Evolutionary conservation across 352 stramenopile genomes (phyloP).

Genomic region (Peronospora belbahrii): DNA sequence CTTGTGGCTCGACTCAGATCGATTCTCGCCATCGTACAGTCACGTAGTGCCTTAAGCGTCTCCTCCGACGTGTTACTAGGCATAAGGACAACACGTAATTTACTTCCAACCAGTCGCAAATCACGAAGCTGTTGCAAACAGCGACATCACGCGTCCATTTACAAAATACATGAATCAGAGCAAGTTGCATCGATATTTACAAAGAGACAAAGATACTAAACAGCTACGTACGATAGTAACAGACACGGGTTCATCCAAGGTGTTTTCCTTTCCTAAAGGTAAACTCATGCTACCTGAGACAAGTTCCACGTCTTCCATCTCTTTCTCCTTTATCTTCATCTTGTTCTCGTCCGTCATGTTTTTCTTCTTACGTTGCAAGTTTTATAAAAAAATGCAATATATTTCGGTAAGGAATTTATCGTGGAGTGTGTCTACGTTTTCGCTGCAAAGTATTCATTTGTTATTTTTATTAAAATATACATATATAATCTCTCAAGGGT

Average conservation of each 20-base stretch:
- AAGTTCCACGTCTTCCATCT: conserved; percentile 17
- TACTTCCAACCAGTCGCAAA: conserved; percentile 76
- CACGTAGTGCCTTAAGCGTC: conserved; percentile 87
- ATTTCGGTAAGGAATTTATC: no score
- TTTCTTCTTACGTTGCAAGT: conserved; percentile 1
- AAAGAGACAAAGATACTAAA: neutral
- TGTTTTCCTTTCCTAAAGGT: conserved; percentile 65
- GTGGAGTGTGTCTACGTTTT: no score
- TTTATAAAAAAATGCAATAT: conserved; percentile 17
- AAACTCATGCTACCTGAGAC: conserved; percentile 78
- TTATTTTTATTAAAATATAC: neutral
- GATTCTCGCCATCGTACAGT: conserved; percentile 53
- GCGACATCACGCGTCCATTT: neutral
- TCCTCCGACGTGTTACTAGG: conserved; percentile 87
- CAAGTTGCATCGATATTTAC: no score
- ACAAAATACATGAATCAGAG: neutral
- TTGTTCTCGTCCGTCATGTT: conserved; percentile 27
- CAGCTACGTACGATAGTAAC: conserved; percentile 71
- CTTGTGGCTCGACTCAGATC: neutral
- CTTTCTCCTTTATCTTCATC: conserved; percentile 7
- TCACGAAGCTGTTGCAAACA: conserved; percentile 60
- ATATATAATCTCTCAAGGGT: no score
- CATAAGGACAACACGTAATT: conserved; percentile 88
- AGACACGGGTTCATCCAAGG: conserved; percentile 83
- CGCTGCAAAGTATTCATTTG: no score